phyloP scores from a whole-genome alignment of 179 eudicot species.

The Nepenthes alata region DNA sequence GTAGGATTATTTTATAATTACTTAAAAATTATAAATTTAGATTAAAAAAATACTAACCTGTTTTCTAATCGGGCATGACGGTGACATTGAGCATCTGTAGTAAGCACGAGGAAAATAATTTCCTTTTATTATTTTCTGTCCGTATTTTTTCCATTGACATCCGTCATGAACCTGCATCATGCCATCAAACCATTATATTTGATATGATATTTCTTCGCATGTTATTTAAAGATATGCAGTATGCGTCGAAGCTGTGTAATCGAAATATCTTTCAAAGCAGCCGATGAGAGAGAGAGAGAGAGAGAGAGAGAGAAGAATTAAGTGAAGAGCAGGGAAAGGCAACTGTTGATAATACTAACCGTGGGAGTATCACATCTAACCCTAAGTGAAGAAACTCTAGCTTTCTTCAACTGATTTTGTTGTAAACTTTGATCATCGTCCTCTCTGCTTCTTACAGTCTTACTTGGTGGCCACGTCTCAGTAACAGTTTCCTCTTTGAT shows the following conservation, averaged over 20 bases:
- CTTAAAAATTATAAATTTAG: too few species aligned
- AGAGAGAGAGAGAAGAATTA: neutral
- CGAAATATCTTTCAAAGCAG: too few species aligned
- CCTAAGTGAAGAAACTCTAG: constrained; percentile 12
- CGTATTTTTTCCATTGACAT: constrained; percentile 74
- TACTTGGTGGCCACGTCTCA: constrained; percentile 5
- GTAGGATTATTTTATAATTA: neutral
- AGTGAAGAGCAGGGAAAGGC: neutral
- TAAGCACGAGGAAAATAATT: constrained; percentile 66
- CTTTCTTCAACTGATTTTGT: neutral
- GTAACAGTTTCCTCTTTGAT: neutral
- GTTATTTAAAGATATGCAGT: neutral
- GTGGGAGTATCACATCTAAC: constrained; percentile 11
- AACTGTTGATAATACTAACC: constrained; percentile 3
- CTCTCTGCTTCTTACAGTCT: constrained; percentile 2
- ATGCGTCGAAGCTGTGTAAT: too few species aligned
- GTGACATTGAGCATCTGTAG: constrained; percentile 60
- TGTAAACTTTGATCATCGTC: neutral
- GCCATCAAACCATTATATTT: neutral
- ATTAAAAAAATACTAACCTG: constrained; percentile 22
- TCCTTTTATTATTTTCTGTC: constrained; percentile 57
- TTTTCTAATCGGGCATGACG: constrained; percentile 57
- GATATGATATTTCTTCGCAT: neutral
- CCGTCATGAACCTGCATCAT: constrained; percentile 50
- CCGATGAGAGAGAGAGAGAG: neutral